These are phyloP conservation scores for Penicillium psychrofluorescens DNA, from an alignment of 495 filamentous ascomycete genomes.

Conservation along the genomic window DNA sequence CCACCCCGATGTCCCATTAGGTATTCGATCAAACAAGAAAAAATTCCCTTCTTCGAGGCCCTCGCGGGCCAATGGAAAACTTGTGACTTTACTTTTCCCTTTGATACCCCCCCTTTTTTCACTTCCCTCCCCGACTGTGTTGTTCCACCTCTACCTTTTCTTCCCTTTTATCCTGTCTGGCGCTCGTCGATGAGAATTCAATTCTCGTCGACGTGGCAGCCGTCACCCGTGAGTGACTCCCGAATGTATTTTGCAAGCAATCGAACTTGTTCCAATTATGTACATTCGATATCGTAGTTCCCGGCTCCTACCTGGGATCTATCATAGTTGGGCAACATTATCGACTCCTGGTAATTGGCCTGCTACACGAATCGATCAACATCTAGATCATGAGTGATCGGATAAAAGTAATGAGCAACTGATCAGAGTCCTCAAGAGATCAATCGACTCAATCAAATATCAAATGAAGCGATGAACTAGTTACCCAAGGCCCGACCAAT, in stretches of 20 bases:
- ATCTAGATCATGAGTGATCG: too few relatives aligned
- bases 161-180: constrained; percentile 18
- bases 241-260: constrained; percentile 10
- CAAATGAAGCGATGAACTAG: too few relatives aligned
- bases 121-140: constrained; percentile 3
- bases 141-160: not conserved
- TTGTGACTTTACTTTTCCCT: constrained; percentile 8
- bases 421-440: too few relatives aligned
- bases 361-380: too few relatives aligned
- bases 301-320: too few relatives aligned
- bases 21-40: constrained; percentile 22
- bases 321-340: too few relatives aligned
- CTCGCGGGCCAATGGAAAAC: constrained; percentile 13
- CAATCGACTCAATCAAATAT: too few relatives aligned
- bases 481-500: too few relatives aligned
- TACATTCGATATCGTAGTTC: too few relatives aligned
- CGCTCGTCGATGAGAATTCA: constrained; percentile 24
- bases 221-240: constrained; percentile 29
- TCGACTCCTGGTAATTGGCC: too few relatives aligned
- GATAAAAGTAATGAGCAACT: too few relatives aligned
- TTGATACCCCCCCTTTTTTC: constrained; percentile 19
- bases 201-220: constrained; percentile 26
- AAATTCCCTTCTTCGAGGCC: constrained; percentile 14
- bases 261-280: not conserved
- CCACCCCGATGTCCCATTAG: constrained; percentile 16